Base-by-base conservation (phyloP, 1,284 basidiomycete genomes). In the Pterulicium gracile region DNA sequence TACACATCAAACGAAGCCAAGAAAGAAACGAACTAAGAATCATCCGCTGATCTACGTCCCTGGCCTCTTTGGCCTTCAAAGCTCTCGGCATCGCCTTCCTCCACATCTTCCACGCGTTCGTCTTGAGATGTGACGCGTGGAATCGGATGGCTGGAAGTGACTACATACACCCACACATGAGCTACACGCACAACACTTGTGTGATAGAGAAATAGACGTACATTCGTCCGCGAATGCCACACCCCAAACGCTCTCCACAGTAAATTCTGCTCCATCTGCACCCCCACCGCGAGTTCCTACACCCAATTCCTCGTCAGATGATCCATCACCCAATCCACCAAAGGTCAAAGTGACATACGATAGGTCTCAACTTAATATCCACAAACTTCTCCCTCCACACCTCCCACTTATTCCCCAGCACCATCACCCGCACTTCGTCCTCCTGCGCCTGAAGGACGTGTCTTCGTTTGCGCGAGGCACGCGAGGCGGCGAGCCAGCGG, bases 111-210 rank as follows among this genome's bases (percentile, higher is more conserved):
- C 84, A 87, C 49, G 69, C 70, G 50, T 72, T 78, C 3, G 62
- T 60, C 59, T 82, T 87, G 39, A 71, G 58, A 51, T 75, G 70
- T 18, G 65, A 71, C 1, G 81, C 75, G 59, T 80, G 71, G 59
- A 88, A 84, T 15, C 74, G 74, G 49, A 89, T 76, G 3, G 86
- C 87, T 27, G 85, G 84, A 14, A 87, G 64, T 19, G 81, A 78
- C 83, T 88, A 52, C 19, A 51, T 40, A n/a, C 36, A 43, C 21
- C 36, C 50, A 45, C n/a, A n/a, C n/a, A n/a, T n/a, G n/a, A 50
- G 24, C 52, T 32, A 52, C 47, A 49, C 46, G 22, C 17, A 40
- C 35, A 22, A 22, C 24, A 4, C 18, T 24, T 4, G 40, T 2
- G 23, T 17, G 15, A 17, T n/a, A 36, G 45, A 39, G 27, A 20